Evolutionary conservation across 1,284 basidiomycete species (phyloP), one percentile per base, ranked within the genome.

Genomic region (Puccinia novopanici): DNA sequence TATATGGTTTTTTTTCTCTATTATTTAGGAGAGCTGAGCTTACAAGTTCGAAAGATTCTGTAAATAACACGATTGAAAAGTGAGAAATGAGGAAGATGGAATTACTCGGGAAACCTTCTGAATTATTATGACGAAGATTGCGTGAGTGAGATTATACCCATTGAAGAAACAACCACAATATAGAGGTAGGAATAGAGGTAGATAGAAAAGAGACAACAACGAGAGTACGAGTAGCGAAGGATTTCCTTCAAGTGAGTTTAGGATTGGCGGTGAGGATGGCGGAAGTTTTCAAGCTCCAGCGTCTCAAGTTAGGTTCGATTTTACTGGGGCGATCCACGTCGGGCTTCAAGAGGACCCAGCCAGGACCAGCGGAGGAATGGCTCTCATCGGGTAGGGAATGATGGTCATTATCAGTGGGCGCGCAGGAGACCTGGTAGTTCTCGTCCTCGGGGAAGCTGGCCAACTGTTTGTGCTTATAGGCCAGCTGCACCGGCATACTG

Each of bases 251-350:
- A 57, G 55, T 6, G 22, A 57, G 55, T 57, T 8, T 57, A 19
- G 55, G 55, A 9, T 45, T 45, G 42, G 76, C 76, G 40, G 37
- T 71, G 9, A 79, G 22, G 50, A 79, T 71, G 22, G 76, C 76
- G 4, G 65, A 71, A 9, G 76, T 67, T 79, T 34, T 70, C 67
- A 79, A 72, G 48, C 54, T 79, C 76, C 76, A 79, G 42, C 76
- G 65, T 79, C 67, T 79, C 22, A 79, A 24, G 67, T 79, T 79
- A 15, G 52, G 67, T 37, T 79, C 76, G 17, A 50, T 67, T 30
- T 72, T 52, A 1, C 37, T 40, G 42, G n/a, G 27, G 1, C 52
- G 50, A 57, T 79, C 57, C 0, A 54, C 30, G 27, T 79, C 76
- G 6, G 76, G 68, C 67, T 71, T 79, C 34, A 79, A 48, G 30